These are phyloP conservation scores for Fragaria ananassa DNA, from an alignment of 306 rosid genomes.

Conservation along the genomic window DNA sequence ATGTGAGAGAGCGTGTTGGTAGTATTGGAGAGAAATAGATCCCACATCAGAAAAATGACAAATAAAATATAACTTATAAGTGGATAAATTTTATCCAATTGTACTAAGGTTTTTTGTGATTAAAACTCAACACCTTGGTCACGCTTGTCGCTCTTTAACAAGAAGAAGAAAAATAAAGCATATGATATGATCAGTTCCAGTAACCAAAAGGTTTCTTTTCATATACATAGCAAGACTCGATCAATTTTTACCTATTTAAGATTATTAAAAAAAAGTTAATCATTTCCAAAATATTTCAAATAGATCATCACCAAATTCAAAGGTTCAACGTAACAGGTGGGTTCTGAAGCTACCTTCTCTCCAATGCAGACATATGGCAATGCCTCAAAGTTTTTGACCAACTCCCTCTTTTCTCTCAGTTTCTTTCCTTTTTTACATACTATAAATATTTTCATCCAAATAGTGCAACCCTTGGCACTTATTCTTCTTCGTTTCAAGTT, in stretches of 20 bases:
- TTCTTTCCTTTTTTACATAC: not conserved
- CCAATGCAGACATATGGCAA: not conserved
- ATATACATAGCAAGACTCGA: not conserved
- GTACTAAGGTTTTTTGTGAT: no score
- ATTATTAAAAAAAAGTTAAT: no score
- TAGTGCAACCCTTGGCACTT: not conserved
- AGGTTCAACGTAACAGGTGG: conserved; percentile 33
- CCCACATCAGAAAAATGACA: no score
- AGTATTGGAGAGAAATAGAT: no score
- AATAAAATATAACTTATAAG: no score
- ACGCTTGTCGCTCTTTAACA: no score
- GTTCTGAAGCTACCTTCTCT: conserved; percentile 41
- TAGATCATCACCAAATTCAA: conserved; percentile 8
- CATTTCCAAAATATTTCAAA: not conserved
- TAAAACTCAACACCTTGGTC: no score
- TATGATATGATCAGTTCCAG: not conserved
- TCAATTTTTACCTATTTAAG: not conserved
- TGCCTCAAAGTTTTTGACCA: conserved; percentile 29
- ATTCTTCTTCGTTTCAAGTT: not conserved
- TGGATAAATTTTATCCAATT: no score
- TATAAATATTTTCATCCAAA: not conserved
- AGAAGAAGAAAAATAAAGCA: not conserved
- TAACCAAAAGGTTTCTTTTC: not conserved
- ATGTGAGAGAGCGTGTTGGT: no score
- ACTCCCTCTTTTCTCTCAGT: conserved; percentile 12